Base-by-base conservation (phyloP, 2,329 filamentous ascomycete species). In the Pseudophaeomoniella oleicola region DNA sequence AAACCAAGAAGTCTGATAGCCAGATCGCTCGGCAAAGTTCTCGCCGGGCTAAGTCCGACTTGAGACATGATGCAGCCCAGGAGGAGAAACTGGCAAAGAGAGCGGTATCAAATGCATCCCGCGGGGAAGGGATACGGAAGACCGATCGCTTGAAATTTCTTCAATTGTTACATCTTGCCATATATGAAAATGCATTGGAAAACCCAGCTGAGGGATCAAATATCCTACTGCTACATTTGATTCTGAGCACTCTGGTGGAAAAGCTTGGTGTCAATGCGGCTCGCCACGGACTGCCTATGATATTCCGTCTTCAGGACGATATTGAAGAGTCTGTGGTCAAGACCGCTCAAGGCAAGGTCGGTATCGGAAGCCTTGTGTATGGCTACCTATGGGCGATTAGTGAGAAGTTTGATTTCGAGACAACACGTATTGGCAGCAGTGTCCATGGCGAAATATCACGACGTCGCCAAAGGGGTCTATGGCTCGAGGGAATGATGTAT, bases 111-210 rank as follows among this genome's bases (percentile, higher is more conserved):
- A 79, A 69, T 46, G 71, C 78, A 4, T 79, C 78, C 3, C 58
- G 62, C 16, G 54, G 72, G 38, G 78, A 83, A 30, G 75, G 70
- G 42, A 6, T 27, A 6, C 62, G 61, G 14, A 69, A 63, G 42
- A 59, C 60, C 5, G 62, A 65, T 3, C 71, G 71, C 30, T 76
- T 75, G n/a, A 78, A 75, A 30, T 94, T 93, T 52, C 59, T 94
- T 34, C 74, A 84, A 37, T 66, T 92, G 3, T 64, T 96, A 3
- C 87, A 94, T 57, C 67, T 94, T 32, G 78, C 81, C 35, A 71
- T 90, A n/a, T 94, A 92, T 55, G 88, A 96, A 54, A 83, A 82
- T 46, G 81, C 83, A 5, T 60, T 88, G 15, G 80, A 90, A 47
- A 75, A 67, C 45, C 67, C 82, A 15, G 71, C 78, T 16, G 78